Conservation (phyloP, 352 stramenopile species). For the Phytophthora chlamydospora region DNA sequence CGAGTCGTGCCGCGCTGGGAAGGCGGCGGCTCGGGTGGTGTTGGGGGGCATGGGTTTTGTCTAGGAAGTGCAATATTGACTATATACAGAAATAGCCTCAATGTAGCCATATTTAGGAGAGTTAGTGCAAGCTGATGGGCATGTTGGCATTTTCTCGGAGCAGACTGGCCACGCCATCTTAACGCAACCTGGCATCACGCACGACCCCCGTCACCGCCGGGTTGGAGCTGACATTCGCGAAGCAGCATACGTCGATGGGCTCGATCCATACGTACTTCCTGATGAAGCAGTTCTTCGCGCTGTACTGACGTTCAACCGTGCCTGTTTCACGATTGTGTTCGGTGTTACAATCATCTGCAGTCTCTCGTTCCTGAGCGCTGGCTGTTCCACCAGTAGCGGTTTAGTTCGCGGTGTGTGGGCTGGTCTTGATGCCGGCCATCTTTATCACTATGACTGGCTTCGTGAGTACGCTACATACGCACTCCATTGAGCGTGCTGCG, state of each 20-base stretch:
- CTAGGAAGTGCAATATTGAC: too few relatives aligned
- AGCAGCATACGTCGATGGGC: slow-evolving; percentile 24
- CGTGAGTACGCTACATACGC: slow-evolving; percentile 40
- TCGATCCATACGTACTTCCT: slow-evolving; percentile 37
- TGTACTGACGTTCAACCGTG: slow-evolving; percentile 59
- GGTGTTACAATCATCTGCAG: slow-evolving; percentile 12
- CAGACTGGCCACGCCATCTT: slow-evolving; percentile 20
- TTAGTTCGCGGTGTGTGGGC: slow-evolving; percentile 17
- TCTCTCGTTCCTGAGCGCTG: slow-evolving; percentile 11
- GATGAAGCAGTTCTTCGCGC: slow-evolving; percentile 37
- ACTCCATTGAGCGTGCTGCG: neutral
- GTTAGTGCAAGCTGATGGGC: neutral
- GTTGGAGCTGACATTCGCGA: slow-evolving; percentile 27
- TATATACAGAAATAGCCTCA: too few relatives aligned
- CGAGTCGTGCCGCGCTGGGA: too few relatives aligned
- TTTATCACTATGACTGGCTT: slow-evolving; percentile 77
- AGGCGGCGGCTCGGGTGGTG: too few relatives aligned
- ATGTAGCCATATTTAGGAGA: too few relatives aligned
- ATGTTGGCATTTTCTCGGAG: slow-evolving; percentile 29
- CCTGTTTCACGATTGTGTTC: slow-evolving; percentile 11
- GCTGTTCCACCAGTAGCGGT: slow-evolving; percentile 23
- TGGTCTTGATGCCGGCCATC: slow-evolving; percentile 76
- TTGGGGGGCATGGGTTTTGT: too few relatives aligned
- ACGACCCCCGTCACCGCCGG: slow-evolving; percentile 2
- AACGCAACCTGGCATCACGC: slow-evolving; percentile 19